Evolutionary conservation across 2,329 filamentous ascomycete species (phyloP).

Genomic region (Aspergillus sp.): DNA sequence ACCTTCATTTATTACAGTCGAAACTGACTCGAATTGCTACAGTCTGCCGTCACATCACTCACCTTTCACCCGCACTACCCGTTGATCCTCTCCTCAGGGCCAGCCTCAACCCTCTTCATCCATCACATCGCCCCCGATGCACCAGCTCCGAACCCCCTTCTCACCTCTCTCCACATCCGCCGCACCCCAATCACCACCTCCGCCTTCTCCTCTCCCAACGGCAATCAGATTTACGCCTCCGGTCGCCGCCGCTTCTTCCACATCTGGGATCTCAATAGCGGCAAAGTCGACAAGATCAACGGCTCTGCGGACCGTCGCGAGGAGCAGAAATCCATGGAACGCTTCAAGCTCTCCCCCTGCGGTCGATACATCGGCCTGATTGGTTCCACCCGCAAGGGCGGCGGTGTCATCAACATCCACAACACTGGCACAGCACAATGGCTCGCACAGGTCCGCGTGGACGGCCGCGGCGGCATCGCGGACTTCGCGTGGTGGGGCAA

Average conservation of each 20-base stretch:
- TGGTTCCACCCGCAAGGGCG: conserved; percentile 79
- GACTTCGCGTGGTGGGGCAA: conserved; percentile 94
- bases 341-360: conserved; percentile 84
- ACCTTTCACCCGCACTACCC: conserved; percentile 89
- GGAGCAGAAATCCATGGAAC: conserved; percentile 89
- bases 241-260: conserved; percentile 91
- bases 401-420: conserved; percentile 85
- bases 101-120: conserved; percentile 81
- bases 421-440: conserved; percentile 82
- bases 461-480: conserved; percentile 80
- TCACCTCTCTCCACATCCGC: conserved; percentile 87
- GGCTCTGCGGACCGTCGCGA: conserved; percentile 71
- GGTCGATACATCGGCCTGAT: conserved; percentile 84
- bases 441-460: conserved; percentile 79
- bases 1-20: neutral
- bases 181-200: conserved; percentile 83
- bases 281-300: conserved; percentile 79
- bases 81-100: conserved; percentile 86
- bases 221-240: conserved; percentile 83
- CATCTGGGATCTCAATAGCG: conserved; percentile 85
- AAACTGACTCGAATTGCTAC: neutral
- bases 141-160: conserved; percentile 80
- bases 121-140: conserved; percentile 83
- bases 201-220: conserved; percentile 73
- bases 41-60: conserved; percentile 77